Evolutionary conservation across 208 protist species (phyloP).

Genomic region (Blechomonas ayalai): DNA sequence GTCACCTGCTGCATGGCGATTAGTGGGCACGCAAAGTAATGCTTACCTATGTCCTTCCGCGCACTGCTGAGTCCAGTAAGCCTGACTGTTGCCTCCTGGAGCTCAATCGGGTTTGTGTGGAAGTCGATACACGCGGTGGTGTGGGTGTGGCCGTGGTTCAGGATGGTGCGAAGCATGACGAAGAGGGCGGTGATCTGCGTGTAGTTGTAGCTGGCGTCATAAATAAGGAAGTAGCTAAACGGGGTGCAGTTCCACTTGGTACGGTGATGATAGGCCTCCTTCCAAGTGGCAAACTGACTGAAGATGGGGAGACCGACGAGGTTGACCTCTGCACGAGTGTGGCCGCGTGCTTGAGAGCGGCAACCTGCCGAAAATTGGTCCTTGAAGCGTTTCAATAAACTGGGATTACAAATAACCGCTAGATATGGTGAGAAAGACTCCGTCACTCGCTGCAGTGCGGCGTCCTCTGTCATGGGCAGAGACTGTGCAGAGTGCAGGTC

Average conservation of each 20-base stretch:
- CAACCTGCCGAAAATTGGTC: conserved; percentile 25
- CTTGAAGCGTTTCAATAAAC: conserved; percentile 25
- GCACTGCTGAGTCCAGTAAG: conserved; percentile 8
- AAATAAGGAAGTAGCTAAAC: conserved; percentile 78
- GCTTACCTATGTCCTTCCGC: conserved; percentile 13
- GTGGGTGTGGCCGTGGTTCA: conserved; percentile 40
- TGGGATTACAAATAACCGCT: conserved; percentile 54
- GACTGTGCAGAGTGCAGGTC: no score
- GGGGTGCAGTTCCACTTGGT: conserved; percentile 51
- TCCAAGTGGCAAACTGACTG: conserved; percentile 80
- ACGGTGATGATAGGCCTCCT: conserved; percentile 75
- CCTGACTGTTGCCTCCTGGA: conserved; percentile 14
- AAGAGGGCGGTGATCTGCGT: conserved; percentile 71
- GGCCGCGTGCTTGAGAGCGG: conserved; percentile 15
- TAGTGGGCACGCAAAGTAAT: conserved; percentile 42
- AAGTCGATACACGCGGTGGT: conserved; percentile 26
- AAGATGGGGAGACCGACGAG: conserved; percentile 67
- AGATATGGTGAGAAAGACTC: conserved; percentile 82
- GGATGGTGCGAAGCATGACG: conserved; percentile 55
- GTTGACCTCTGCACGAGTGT: conserved; percentile 16
- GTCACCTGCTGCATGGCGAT: conserved; percentile 62
- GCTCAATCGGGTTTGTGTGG: conserved; percentile 12
- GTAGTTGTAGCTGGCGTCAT: conserved; percentile 79
- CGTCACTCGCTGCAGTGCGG: conserved; percentile 40
- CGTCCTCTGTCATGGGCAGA: conserved; percentile 17